Evolutionary conservation across 179 eudicot genomes (phyloP).

Genomic region (Actinidia arguta): DNA sequence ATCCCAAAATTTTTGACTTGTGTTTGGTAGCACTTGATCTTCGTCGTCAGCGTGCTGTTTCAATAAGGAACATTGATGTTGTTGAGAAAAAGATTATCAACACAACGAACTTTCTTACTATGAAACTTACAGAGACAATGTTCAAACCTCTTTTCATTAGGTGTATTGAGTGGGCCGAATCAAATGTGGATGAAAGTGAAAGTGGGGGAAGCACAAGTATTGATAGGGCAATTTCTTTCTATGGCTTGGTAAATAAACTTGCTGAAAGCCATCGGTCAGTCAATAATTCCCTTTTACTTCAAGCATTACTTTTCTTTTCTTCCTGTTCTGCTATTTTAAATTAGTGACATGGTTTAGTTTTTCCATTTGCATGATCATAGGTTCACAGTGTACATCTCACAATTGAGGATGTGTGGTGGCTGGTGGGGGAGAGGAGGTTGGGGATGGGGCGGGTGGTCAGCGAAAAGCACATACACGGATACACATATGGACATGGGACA

Average conservation of each 20-base stretch:
- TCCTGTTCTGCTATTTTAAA: conserved; percentile 5
- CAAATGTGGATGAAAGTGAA: conserved; percentile 46
- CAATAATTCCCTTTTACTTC: not conserved
- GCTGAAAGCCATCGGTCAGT: conserved; percentile 87
- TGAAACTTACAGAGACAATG: conserved; percentile 96
- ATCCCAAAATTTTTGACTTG: conserved; percentile 69
- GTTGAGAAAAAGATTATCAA: conserved; percentile 73
- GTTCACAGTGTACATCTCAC: too few relatives aligned
- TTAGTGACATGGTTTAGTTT: not conserved
- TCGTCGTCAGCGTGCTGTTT: conserved; percentile 67
- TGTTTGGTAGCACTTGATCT: conserved; percentile 90
- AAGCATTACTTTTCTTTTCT: not conserved
- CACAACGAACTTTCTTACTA: conserved; percentile 68
- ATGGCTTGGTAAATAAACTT: conserved; percentile 75
- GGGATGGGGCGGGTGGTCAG: too few relatives aligned
- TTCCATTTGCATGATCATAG: too few relatives aligned
- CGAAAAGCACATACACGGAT: too few relatives aligned
- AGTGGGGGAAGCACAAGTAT: conserved; percentile 35
- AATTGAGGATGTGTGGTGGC: too few relatives aligned
- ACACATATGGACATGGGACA: too few relatives aligned
- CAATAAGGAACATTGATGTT: conserved; percentile 49
- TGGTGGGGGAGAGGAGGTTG: too few relatives aligned
- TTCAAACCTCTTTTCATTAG: conserved; percentile 90
- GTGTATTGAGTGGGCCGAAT: conserved; percentile 86
- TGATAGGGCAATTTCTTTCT: conserved; percentile 75